Percentiles rank a stretch among this genome's conserved stretches.
Conservation (phyloP, 371 early-diverging fungal species). For the Haplosporangium sp. region DNA sequence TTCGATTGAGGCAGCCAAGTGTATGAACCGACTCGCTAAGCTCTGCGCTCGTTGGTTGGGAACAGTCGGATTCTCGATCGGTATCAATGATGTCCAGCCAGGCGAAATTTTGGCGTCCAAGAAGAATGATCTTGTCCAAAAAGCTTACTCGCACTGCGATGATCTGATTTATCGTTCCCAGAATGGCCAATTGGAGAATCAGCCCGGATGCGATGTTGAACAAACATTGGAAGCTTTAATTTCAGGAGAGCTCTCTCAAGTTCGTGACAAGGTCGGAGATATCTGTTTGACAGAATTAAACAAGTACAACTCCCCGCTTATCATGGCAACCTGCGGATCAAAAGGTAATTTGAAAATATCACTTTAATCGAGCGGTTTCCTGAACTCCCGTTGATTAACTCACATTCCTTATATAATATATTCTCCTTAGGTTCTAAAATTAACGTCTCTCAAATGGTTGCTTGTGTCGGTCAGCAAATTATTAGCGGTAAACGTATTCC, state of each 20-base stretch:
- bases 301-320: slow-evolving; percentile 96
- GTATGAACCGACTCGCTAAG: slow-evolving; percentile 97
- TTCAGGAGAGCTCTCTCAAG: slow-evolving; percentile 90
- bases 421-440: slow-evolving; percentile 81
- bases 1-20: slow-evolving; percentile 84
- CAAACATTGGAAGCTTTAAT: slow-evolving; percentile 93
- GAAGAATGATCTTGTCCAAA: slow-evolving; percentile 84
- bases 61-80: slow-evolving; percentile 95
- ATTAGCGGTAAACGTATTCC: slow-evolving; percentile 98
- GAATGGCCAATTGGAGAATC: slow-evolving; percentile 79
- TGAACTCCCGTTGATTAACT: no score
- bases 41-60: slow-evolving; percentile 94
- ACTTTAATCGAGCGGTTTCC: no score
- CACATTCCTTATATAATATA: no score
- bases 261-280: slow-evolving; percentile 97
- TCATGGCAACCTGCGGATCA: slow-evolving; percentile 98
- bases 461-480: slow-evolving; percentile 99
- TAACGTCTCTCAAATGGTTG: slow-evolving; percentile 99
- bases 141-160: slow-evolving; percentile 90
- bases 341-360: slow-evolving; percentile 72
- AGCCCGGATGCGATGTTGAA: slow-evolving; percentile 92
- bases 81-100: slow-evolving; percentile 98
- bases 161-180: slow-evolving; percentile 82
- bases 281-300: slow-evolving; percentile 95
- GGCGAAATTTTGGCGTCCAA: slow-evolving; percentile 77